Percentiles rank a stretch among this genome's conserved stretches.
Evolutionary conservation across 1,284 basidiomycete species (phyloP).

Genomic region (Trametes sp.): DNA sequence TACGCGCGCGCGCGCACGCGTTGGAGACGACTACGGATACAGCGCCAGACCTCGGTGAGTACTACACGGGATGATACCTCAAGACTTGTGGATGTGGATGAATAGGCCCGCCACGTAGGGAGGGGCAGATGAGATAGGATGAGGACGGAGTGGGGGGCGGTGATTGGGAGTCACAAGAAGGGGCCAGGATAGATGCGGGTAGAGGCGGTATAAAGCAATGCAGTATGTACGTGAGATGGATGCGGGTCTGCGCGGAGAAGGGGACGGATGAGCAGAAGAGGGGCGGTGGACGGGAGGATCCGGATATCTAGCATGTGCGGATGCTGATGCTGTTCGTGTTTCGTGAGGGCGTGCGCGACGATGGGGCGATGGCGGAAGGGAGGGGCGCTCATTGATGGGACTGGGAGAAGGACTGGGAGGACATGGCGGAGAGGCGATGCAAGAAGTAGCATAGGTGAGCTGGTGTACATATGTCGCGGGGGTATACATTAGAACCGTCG

Average conservation of each 20-base stretch:
- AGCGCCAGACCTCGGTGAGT: constrained; percentile 10
- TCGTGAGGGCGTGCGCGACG: not conserved
- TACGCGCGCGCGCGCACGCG: constrained; percentile 12
- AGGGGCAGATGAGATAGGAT: not conserved
- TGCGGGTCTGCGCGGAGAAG: constrained; percentile 1
- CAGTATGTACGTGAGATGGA: constrained; percentile 18
- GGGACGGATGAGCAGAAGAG: constrained; percentile 7
- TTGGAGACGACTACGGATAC: constrained; percentile 29
- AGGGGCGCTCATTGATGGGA: too few species aligned
- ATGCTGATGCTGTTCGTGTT: not conserved
- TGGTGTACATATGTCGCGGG: not conserved
- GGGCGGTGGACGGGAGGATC: not conserved
- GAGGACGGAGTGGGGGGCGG: not conserved
- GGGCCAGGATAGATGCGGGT: not conserved
- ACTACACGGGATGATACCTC: constrained; percentile 3
- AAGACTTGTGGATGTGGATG: not conserved
- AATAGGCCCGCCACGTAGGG: not conserved
- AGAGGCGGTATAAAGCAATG: not conserved
- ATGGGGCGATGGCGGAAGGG: not conserved
- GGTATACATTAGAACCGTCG: not conserved
- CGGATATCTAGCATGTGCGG: constrained; percentile 7
- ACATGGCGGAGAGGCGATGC: not conserved
- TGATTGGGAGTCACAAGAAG: too few species aligned
- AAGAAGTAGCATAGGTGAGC: not conserved
- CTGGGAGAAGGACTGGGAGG: too few species aligned